phyloP scores from a whole-genome alignment of 1,284 basidiomycete species.

The Pyrrhoderma noxium region DNA sequence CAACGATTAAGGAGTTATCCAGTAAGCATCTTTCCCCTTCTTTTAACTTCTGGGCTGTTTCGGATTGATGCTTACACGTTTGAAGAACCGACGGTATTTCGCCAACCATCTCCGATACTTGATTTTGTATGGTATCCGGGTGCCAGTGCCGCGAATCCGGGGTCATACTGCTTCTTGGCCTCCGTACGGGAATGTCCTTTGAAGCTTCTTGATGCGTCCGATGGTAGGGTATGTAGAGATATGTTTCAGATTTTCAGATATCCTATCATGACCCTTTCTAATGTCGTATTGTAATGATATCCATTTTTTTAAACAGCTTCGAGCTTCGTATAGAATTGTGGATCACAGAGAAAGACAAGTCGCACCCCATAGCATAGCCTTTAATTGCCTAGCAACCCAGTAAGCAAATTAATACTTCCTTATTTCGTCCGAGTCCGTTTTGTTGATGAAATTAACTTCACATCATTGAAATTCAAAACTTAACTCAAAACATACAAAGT shows the following conservation, averaged over 20 bases:
- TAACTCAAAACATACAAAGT: conserved; percentile 33
- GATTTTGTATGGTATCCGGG: conserved; percentile 79
- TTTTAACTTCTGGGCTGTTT: not conserved
- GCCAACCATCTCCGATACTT: conserved; percentile 63
- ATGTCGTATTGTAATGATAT: too few species aligned
- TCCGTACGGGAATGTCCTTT: conserved; percentile 79
- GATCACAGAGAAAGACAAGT: conserved; percentile 86
- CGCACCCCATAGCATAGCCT: conserved; percentile 76
- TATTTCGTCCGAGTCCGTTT: too few species aligned
- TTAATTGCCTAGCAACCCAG: conserved; percentile 65
- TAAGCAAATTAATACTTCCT: too few species aligned
- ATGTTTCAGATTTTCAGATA: conserved; percentile 6
- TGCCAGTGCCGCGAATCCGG: conserved; percentile 49
- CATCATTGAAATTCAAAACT: too few species aligned
- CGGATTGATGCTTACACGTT: conserved; percentile 10
- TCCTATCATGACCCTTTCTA: conserved; percentile 5
- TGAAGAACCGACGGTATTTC: conserved; percentile 24
- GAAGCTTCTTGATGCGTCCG: conserved; percentile 68
- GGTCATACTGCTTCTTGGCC: conserved; percentile 73
- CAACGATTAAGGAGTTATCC: not conserved
- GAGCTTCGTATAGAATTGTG: conserved; percentile 87
- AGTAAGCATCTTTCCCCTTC: too few species aligned
- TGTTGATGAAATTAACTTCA: too few species aligned
- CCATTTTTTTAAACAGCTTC: conserved; percentile 42
- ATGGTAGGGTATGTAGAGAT: conserved; percentile 56